Percentiles rank a stretch among this genome's conserved stretches.
These are phyloP conservation scores for Penicillium nordicum DNA, from an alignment of 2,329 filamentous ascomycete species.

Conservation along the genomic window DNA sequence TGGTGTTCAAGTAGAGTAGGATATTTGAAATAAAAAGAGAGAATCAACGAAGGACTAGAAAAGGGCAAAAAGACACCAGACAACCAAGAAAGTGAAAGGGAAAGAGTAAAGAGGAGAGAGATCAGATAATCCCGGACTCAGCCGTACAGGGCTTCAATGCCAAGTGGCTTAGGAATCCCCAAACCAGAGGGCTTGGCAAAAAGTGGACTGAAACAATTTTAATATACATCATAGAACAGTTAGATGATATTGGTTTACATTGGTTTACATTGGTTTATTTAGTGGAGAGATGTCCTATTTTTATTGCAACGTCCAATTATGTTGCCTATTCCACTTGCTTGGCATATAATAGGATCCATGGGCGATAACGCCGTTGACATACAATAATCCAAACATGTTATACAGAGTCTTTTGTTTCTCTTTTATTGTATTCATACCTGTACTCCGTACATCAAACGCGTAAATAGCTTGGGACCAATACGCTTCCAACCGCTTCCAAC, in stretches of 20 bases:
- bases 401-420: not conserved
- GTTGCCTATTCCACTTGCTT: not conserved
- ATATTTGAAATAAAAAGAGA: not conserved
- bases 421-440: not conserved
- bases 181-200: not conserved
- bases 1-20: too few relatives aligned
- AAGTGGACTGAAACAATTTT: constrained; percentile 5
- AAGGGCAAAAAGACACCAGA: not conserved
- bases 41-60: not conserved
- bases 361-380: not conserved
- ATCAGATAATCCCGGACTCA: constrained; percentile 1
- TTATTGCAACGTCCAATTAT: not conserved
- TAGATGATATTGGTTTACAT: not conserved
- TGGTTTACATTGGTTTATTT: not conserved
- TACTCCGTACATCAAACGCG: not conserved
- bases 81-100: not conserved
- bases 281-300: not conserved
- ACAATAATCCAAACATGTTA: too few relatives aligned
- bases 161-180: constrained; percentile 16
- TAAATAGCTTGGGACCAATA: constrained; percentile 1
- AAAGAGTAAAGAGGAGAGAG: not conserved
- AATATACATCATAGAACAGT: not conserved
- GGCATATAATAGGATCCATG: not conserved
- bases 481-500: not conserved
- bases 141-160: constrained; percentile 1